phyloP scores from a whole-genome alignment of 2,329 filamentous ascomycete genomes.

The Cladosporium sp. region DNA sequence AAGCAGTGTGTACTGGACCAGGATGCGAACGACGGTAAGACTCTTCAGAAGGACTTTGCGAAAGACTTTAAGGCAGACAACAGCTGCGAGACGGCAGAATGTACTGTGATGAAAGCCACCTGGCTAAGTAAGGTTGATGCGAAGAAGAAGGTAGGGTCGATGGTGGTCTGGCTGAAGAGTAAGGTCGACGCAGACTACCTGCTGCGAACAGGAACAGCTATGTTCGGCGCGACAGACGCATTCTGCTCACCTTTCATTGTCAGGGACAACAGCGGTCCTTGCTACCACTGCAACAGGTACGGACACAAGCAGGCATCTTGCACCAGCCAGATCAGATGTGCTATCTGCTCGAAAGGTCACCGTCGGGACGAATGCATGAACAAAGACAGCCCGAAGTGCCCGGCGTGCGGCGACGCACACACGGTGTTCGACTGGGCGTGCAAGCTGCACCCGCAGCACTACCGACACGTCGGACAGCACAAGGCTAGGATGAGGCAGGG shows the following conservation, averaged over 20 bases:
- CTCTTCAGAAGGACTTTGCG: background rate
- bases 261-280: background rate
- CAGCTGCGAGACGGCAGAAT: background rate
- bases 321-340: background rate
- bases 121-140: background rate
- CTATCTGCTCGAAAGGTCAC: background rate
- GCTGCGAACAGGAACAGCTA: background rate
- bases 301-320: constrained; percentile 4
- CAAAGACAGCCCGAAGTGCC: background rate
- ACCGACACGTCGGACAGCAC: background rate
- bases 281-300: constrained; percentile 1
- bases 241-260: background rate
- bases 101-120: background rate
- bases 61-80: background rate
- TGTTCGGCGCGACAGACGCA: background rate
- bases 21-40: background rate
- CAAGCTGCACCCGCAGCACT: background rate
- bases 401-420: background rate
- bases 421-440: background rate
- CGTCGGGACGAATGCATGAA: background rate
- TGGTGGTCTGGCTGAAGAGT: background rate
- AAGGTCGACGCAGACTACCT: background rate
- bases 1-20: background rate
- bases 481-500: background rate
- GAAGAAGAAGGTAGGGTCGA: background rate